phyloP scores from a whole-genome alignment of 2,329 filamentous ascomycete species.

The Pseudocercospora crystallina region DNA sequence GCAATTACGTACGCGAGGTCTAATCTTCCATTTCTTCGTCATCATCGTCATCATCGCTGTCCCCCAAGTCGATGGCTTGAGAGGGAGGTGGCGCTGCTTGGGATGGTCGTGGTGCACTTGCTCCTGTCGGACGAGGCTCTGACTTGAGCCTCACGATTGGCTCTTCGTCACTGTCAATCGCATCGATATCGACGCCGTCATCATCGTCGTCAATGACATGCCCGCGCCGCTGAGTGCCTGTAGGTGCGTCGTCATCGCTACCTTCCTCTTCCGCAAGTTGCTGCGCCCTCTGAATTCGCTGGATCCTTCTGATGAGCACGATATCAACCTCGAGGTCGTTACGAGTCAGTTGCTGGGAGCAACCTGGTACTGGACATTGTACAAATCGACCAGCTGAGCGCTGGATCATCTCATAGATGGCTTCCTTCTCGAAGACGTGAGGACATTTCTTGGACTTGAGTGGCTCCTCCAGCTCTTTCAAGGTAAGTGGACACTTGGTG shows the following conservation, averaged over 20 bases:
- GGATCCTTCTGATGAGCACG: constrained; percentile 58
- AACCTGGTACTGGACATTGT: constrained; percentile 66
- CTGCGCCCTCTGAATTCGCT: constrained; percentile 52
- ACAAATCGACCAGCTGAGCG: constrained; percentile 34
- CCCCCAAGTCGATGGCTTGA: constrained; percentile 22
- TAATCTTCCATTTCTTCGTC: constrained; percentile 19
- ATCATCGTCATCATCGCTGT: constrained; percentile 21
- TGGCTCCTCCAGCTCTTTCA: constrained; percentile 64
- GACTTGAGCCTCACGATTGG: constrained; percentile 12
- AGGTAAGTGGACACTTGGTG: constrained; percentile 68
- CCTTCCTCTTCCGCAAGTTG: constrained; percentile 47
- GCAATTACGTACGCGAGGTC: background rate
- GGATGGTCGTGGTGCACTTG: background rate
- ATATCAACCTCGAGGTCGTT: constrained; percentile 59
- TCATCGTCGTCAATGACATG: constrained; percentile 31
- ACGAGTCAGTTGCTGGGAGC: constrained; percentile 53
- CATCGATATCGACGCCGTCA: constrained; percentile 26
- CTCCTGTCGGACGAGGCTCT: constrained; percentile 17
- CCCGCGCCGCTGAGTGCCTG: constrained; percentile 26
- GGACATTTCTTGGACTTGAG: constrained; percentile 67
- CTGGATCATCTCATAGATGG: constrained; percentile 58
- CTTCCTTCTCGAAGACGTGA: constrained; percentile 69
- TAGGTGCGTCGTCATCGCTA: constrained; percentile 28
- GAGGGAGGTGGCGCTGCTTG: constrained; percentile 12
- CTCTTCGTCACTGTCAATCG: constrained; percentile 16